Conservation (phyloP, 805 yeast genomes). For the Saccharomycopsis guyanensis region DNA sequence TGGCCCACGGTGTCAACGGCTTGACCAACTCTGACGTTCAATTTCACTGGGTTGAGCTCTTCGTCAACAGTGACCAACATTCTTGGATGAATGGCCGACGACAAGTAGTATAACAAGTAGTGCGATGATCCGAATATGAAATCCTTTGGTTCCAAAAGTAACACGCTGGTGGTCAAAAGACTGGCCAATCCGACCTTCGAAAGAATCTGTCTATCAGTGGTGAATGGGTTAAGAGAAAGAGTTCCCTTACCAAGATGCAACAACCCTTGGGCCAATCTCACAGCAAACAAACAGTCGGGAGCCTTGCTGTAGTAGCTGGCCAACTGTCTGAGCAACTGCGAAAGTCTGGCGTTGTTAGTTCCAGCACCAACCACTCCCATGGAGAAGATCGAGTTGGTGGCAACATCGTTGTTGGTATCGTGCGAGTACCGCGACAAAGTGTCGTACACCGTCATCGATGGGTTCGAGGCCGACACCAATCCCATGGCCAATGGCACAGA, state of each 20-base stretch:
- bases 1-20: constrained; percentile 99
- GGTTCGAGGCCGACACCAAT: constrained; percentile 82
- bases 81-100: constrained; percentile 87
- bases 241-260: constrained; percentile 97
- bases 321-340: constrained; percentile 88
- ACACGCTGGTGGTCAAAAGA: constrained; percentile 72
- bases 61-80: constrained; percentile 91
- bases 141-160: constrained; percentile 76
- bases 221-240: constrained; percentile 79
- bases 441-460: constrained; percentile 95
- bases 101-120: constrained; percentile 73
- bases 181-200: constrained; percentile 89
- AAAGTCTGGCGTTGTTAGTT: constrained; percentile 95
- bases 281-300: constrained; percentile 84
- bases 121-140: constrained; percentile 75
- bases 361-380: constrained; percentile 99
- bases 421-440: constrained; percentile 94
- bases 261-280: constrained; percentile 91
- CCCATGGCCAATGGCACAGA: constrained; percentile 99
- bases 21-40: constrained; percentile 96
- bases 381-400: constrained; percentile 87
- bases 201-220: constrained; percentile 77
- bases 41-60: constrained; percentile 76
- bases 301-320: constrained; percentile 90
- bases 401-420: constrained; percentile 89